Percentiles rank a stretch among this genome's conserved stretches.
Evolutionary conservation across 2,329 filamentous ascomycete genomes (phyloP).

Genomic region (Ploettnerulaceae sp.): DNA sequence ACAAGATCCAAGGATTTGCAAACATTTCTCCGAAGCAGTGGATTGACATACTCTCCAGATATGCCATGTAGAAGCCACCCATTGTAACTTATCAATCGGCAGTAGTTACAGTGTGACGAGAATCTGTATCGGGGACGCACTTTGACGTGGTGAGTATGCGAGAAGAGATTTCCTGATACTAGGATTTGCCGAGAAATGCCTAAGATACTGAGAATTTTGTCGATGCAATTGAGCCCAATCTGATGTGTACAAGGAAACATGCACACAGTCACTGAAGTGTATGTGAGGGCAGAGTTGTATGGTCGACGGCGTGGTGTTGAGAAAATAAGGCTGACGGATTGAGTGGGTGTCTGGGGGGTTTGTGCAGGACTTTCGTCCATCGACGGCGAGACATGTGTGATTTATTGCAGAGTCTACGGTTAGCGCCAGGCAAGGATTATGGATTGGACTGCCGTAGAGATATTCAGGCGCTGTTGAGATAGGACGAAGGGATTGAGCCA

Average conservation of each 20-base stretch:
- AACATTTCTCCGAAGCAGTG: slow-evolving; percentile 21
- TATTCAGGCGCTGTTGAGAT: slow-evolving; percentile 34
- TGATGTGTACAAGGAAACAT: slow-evolving; percentile 39
- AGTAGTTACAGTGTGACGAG: slow-evolving; percentile 20
- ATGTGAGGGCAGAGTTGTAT: slow-evolving; percentile 32
- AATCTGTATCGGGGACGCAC: slow-evolving; percentile 22
- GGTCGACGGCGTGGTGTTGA: slow-evolving; percentile 33
- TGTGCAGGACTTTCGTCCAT: slow-evolving; percentile 40
- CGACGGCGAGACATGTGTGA: slow-evolving; percentile 57
- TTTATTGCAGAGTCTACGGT: slow-evolving; percentile 50
- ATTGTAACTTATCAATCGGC: slow-evolving; percentile 39
- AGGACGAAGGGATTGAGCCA: slow-evolving; percentile 37
- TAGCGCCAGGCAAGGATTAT: slow-evolving; percentile 34
- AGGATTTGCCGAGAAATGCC: slow-evolving; percentile 27
- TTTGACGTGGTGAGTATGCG: slow-evolving; percentile 25
- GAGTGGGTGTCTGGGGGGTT: slow-evolving; percentile 33
- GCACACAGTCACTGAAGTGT: slow-evolving; percentile 31
- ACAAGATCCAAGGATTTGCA: slow-evolving; percentile 24
- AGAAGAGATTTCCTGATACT: slow-evolving; percentile 25
- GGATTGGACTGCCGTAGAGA: slow-evolving; percentile 29
- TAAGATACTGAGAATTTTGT: slow-evolving; percentile 21
- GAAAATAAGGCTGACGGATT: slow-evolving; percentile 33
- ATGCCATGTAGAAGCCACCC: slow-evolving; percentile 60
- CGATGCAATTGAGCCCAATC: slow-evolving; percentile 54
- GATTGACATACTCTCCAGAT: slow-evolving; percentile 35